These are phyloP conservation scores for Solanum hybrid DNA, from an alignment of 305 asterid species.

Conservation along the genomic window DNA sequence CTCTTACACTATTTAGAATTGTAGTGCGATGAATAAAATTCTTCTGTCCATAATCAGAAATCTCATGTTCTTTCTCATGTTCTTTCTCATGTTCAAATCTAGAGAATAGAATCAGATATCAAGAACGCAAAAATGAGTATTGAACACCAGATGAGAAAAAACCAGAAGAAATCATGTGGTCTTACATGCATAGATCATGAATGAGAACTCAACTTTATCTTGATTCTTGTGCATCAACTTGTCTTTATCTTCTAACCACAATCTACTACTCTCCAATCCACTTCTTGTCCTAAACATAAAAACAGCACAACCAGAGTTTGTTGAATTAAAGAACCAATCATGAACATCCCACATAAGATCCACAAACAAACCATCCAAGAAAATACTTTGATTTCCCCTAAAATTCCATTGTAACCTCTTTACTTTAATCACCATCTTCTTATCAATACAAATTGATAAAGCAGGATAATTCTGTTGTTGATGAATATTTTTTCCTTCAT, in stretches of 20 bases:
- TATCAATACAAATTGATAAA: constrained; percentile 57
- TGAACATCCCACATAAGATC: constrained; percentile 83
- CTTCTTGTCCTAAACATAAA: constrained; percentile 90
- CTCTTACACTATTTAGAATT: neutral
- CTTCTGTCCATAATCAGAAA: neutral
- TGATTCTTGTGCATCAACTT: constrained; percentile 30
- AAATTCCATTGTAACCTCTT: constrained; percentile 69
- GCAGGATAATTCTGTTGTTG: constrained; percentile 11
- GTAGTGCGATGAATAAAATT: neutral
- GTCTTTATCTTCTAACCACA: constrained; percentile 72
- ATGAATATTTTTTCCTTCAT: constrained; percentile 37
- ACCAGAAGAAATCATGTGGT: neutral
- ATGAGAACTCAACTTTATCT: constrained; percentile 50
- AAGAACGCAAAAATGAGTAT: neutral
- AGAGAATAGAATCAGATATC: neutral
- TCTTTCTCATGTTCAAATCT: neutral
- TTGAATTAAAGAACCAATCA: constrained; percentile 50
- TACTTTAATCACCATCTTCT: constrained; percentile 43
- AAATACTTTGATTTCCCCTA: constrained; percentile 61
- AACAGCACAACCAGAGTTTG: constrained; percentile 42
- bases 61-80: neutral
- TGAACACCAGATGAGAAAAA: neutral
- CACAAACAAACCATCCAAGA: constrained; percentile 52
- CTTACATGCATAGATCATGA: constrained; percentile 47
- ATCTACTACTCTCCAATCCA: constrained; percentile 64